Conservation (phyloP, 805 yeast genomes). For the Torulaspora gathmanii region DNA sequence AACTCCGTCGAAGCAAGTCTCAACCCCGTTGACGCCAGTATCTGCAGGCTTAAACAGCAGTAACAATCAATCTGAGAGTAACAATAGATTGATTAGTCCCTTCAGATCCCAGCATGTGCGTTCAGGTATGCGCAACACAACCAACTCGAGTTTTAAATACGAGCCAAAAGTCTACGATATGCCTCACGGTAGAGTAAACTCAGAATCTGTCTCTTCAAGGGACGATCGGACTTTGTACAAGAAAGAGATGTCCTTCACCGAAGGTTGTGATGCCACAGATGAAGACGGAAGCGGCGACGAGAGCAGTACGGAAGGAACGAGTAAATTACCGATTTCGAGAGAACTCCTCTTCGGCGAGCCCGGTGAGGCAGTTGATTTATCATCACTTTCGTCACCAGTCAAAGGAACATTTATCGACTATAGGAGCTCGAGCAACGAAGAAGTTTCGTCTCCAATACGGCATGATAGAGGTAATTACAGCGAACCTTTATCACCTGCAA, state of each 20-base stretch:
- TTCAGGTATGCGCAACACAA: slow-evolving; percentile 1
- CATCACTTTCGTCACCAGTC: slow-evolving; percentile 5
- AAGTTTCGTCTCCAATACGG: slow-evolving; percentile 1
- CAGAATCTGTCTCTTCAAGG: slow-evolving; percentile 9
- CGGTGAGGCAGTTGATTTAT: slow-evolving; percentile 33
- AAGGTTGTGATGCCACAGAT: slow-evolving; percentile 3
- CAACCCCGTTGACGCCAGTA: slow-evolving; percentile 7
- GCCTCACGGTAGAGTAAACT: slow-evolving; percentile 18
- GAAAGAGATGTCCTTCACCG: slow-evolving; percentile 3
- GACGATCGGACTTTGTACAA: slow-evolving; percentile 10
- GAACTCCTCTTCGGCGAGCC: slow-evolving; percentile 31
- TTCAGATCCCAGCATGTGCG: slow-evolving; percentile 7
- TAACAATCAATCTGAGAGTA: not conserved
- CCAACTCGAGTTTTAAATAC: slow-evolving; percentile 32
- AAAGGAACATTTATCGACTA: slow-evolving; percentile 1
- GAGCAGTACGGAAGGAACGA: not conserved
- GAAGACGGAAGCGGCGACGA: not conserved
- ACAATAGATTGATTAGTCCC: slow-evolving; percentile 11
- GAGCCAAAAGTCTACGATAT: slow-evolving; percentile 39
- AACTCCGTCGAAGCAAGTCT: slow-evolving; percentile 25
- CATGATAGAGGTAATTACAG: not conserved
- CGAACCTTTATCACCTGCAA: not conserved
- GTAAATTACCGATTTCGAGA: slow-evolving; percentile 6
- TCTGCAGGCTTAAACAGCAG: slow-evolving; percentile 11
- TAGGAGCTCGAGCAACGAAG: slow-evolving; percentile 4